These are phyloP conservation scores for Sugiyamaella castrensis DNA, from an alignment of 1,139 yeast genomes.

Conservation along the genomic window DNA sequence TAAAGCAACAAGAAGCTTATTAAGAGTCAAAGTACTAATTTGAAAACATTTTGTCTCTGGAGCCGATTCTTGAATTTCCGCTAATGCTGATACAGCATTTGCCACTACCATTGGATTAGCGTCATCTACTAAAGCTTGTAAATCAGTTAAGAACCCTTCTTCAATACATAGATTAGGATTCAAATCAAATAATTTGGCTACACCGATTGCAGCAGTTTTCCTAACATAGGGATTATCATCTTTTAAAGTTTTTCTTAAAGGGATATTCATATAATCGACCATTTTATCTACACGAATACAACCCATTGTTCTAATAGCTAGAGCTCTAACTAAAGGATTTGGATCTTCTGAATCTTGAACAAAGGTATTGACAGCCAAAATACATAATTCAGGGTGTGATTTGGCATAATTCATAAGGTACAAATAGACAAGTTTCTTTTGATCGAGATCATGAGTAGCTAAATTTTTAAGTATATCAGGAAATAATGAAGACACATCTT, in stretches of 20 bases:
- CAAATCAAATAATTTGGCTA: constrained; percentile 89
- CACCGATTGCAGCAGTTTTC: constrained; percentile 96
- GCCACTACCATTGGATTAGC: constrained; percentile 93
- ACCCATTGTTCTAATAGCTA: constrained; percentile 98
- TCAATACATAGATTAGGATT: constrained; percentile 79
- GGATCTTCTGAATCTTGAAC: constrained; percentile 94
- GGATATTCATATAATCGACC: constrained; percentile 92
- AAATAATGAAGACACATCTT: constrained; percentile 90
- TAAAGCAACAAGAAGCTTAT: constrained; percentile 71
- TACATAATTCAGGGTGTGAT: constrained; percentile 91
- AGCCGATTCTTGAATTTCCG: constrained; percentile 75
- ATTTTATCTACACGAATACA: constrained; percentile 93
- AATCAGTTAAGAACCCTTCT: constrained; percentile 73
- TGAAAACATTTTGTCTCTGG: constrained; percentile 48
- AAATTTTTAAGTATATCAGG: constrained; percentile 96
- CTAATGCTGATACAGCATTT: constrained; percentile 81
- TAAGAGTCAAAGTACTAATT: constrained; percentile 48
- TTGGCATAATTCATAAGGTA: constrained; percentile 97
- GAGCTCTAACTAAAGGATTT: constrained; percentile 90
- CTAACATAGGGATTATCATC: constrained; percentile 98
- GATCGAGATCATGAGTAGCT: constrained; percentile 95
- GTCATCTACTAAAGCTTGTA: constrained; percentile 73
- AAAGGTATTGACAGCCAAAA: constrained; percentile 95
- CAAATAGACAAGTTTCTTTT: constrained; percentile 90
- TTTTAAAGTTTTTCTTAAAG: constrained; percentile 74